Conservation (phyloP, 164 flowering plant genomes). For the Annona squamosa region DNA sequence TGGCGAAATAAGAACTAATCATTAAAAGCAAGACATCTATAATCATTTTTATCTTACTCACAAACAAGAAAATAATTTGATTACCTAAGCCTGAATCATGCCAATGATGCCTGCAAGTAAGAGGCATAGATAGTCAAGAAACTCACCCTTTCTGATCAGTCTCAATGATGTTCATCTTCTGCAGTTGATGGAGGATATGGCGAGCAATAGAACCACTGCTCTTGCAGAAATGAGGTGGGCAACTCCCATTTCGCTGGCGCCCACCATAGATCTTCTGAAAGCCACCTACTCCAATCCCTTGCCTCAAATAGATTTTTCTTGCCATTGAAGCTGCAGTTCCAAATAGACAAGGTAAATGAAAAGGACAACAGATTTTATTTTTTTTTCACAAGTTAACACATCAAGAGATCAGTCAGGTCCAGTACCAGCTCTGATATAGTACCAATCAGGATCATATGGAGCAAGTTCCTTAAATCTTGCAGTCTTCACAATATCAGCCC, state of each 20-base stretch:
- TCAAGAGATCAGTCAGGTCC: background rate
- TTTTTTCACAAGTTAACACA: background rate
- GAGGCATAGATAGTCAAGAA: background rate
- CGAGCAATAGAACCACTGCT: constrained; percentile 91
- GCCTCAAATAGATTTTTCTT: constrained; percentile 67
- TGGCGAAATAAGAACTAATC: no score
- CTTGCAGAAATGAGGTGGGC: constrained; percentile 85
- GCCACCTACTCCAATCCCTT: constrained; percentile 85
- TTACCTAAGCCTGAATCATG: background rate
- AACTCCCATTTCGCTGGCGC: constrained; percentile 82
- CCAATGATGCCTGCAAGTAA: no score
- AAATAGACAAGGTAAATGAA: background rate
- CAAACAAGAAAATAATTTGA: background rate
- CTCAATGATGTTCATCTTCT: constrained; percentile 63
- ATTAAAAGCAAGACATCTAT: no score
- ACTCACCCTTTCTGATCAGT: constrained; percentile 69
- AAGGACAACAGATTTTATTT: background rate
- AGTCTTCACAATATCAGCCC: constrained; percentile 92
- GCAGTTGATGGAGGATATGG: constrained; percentile 72
- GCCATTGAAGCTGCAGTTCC: constrained; percentile 59
- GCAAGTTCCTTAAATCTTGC: constrained; percentile 77
- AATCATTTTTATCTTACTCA: background rate
- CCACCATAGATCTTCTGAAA: constrained; percentile 89
- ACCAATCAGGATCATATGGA: constrained; percentile 93
- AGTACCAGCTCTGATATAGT: constrained; percentile 75